Evolutionary conservation across 164 flowering plant genomes (phyloP).

Genomic region (Stephania yunnanensis): DNA sequence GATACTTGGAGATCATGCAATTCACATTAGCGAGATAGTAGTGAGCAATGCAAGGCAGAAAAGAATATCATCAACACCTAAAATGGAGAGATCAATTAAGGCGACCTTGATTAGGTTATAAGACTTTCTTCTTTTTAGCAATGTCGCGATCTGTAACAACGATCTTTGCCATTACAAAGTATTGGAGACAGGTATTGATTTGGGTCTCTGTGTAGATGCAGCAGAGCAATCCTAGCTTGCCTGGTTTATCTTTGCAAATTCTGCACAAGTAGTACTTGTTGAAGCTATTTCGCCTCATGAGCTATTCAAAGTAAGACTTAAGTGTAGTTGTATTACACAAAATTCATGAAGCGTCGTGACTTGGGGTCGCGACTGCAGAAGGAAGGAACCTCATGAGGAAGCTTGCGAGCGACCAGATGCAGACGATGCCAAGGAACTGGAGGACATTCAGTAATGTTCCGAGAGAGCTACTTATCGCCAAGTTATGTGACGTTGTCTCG

Average conservation of each 20-base stretch:
- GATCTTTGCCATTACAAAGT: not conserved
- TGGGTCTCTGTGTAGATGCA: not conserved
- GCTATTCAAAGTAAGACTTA: conserved; percentile 7
- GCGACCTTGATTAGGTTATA: not conserved
- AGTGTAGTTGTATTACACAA: conserved; percentile 2
- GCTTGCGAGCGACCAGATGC: conserved; percentile 95
- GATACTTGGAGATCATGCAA: too few species aligned
- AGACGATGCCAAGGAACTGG: conserved; percentile 82
- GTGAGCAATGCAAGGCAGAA: too few species aligned
- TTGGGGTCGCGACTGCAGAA: conserved; percentile 28
- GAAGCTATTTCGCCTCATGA: not conserved
- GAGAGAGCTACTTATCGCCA: conserved; percentile 80
- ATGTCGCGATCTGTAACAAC: not conserved
- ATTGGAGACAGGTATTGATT: not conserved
- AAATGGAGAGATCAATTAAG: not conserved
- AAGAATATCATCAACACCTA: not conserved
- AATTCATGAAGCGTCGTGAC: conserved; percentile 19
- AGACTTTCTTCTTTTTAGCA: not conserved
- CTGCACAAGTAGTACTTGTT: not conserved
- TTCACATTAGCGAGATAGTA: too few species aligned
- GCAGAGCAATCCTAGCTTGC: not conserved
- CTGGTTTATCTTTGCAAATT: not conserved
- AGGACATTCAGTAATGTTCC: conserved; percentile 79
- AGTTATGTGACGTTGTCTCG: conserved; percentile 76
- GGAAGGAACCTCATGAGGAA: conserved; percentile 77